A percentile compares a stretch with the other conserved stretches of the same genome.
phyloP scores from a whole-genome alignment of 1,284 basidiomycete genomes.

The Rhizopogon hawkerae region DNA sequence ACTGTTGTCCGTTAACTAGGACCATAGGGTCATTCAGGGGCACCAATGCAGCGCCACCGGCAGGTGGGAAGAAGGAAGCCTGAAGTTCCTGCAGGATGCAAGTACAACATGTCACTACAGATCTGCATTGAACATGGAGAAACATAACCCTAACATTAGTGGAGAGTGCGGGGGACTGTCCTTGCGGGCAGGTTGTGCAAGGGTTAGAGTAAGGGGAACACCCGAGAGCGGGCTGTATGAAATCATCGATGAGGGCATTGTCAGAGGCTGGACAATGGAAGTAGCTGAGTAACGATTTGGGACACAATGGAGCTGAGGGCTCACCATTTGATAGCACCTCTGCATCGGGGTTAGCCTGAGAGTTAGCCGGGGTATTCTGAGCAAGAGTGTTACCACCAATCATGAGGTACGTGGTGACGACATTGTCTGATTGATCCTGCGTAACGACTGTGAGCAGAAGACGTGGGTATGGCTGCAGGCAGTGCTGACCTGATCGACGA shows the following conservation, averaged over 20 bases:
- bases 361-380: constrained; percentile 20
- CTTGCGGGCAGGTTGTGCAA: constrained; percentile 18
- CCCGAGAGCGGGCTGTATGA: constrained; percentile 19
- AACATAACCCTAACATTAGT: constrained; percentile 16
- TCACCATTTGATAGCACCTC: constrained; percentile 19
- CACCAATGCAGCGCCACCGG: constrained; percentile 17
- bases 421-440: constrained; percentile 23
- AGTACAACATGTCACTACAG: neutral
- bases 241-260: constrained; percentile 19
- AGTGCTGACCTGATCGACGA: constrained; percentile 17
- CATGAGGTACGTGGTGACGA: constrained; percentile 22
- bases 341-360: constrained; percentile 18
- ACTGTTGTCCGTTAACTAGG: constrained; percentile 18
- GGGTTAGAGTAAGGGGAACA: constrained; percentile 20
- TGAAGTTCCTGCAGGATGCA: constrained; percentile 14
- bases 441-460: neutral
- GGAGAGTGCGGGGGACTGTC: constrained; percentile 16
- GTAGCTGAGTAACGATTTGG: neutral
- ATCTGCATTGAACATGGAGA: neutral
- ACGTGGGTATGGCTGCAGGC: neutral
- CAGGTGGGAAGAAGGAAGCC: constrained; percentile 21
- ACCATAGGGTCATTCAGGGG: constrained; percentile 23
- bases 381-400: constrained; percentile 18
- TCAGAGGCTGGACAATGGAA: constrained; percentile 15
- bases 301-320: neutral